Percentiles rank a stretch among this genome's conserved stretches.
phyloP scores from a whole-genome alignment of 2,329 filamentous ascomycete species.

The Purpureocillium lavendulum region DNA sequence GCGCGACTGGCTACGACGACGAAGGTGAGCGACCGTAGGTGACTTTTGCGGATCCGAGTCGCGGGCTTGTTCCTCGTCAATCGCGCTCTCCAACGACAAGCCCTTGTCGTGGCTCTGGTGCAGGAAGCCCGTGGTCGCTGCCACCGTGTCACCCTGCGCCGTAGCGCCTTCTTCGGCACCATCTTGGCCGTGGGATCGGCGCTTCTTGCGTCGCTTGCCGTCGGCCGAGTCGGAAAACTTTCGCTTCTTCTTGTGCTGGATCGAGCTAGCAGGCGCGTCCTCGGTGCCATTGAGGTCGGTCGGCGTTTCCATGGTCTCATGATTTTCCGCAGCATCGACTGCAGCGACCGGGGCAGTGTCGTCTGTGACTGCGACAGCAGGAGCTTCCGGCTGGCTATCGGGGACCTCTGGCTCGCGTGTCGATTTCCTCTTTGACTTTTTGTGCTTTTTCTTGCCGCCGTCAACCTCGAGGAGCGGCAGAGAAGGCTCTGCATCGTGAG shows the following conservation, averaged over 20 bases:
- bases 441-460: constrained; percentile 13
- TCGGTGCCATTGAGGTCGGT: constrained; percentile 7
- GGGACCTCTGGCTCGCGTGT: constrained; percentile 3
- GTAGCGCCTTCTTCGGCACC: constrained; percentile 8
- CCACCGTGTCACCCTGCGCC: constrained; percentile 2
- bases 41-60: constrained; percentile 15
- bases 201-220: constrained; percentile 24
- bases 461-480: constrained; percentile 8
- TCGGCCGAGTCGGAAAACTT: constrained; percentile 19
- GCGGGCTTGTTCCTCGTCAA: constrained; percentile 11
- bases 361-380: neutral
- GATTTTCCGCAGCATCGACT: neutral
- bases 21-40: constrained; percentile 17
- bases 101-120: constrained; percentile 4
- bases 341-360: neutral
- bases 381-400: constrained; percentile 2
- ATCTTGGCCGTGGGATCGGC: constrained; percentile 15
- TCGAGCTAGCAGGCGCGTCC: constrained; percentile 10
- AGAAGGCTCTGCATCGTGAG: constrained; percentile 10
- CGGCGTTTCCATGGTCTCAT: constrained; percentile 1
- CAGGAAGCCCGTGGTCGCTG: constrained; percentile 6
- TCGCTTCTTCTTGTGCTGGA: constrained; percentile 23
- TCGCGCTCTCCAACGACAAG: constrained; percentile 6
- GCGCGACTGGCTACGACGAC: constrained; percentile 15
- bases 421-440: constrained; percentile 17